Percentiles rank a stretch among this genome's conserved stretches.
These are phyloP conservation scores for Przewalskia tangutica DNA, from an alignment of 257 asterid species.

Conservation along the genomic window DNA sequence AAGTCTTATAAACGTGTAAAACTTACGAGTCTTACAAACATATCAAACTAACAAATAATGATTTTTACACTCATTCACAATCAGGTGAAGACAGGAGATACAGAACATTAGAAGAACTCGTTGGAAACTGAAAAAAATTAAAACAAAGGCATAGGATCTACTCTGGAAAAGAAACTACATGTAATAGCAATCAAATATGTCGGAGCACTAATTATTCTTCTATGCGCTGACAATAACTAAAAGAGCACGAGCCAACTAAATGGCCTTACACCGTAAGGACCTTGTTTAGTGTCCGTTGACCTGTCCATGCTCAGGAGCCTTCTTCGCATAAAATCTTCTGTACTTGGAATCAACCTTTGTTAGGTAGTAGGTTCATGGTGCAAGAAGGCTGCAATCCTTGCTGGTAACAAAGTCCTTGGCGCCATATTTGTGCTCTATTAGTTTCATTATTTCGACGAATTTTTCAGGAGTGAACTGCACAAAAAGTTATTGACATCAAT, in stretches of 20 bases:
- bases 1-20: too few relatives aligned
- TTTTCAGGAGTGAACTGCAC: constrained; percentile 75
- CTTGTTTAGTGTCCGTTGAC: constrained; percentile 59
- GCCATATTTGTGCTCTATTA: constrained; percentile 97
- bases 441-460: constrained; percentile 68
- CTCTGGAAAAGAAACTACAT: constrained; percentile 1
- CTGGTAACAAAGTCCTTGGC: constrained; percentile 69
- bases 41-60: too few relatives aligned
- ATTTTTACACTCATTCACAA: neutral
- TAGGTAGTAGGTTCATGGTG: constrained; percentile 79
- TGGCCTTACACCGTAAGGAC: neutral
- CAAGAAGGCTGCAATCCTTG: constrained; percentile 78
- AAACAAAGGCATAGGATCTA: neutral
- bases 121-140: neutral
- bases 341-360: constrained; percentile 89
- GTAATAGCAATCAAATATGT: neutral
- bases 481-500: neutral
- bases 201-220: constrained; percentile 15
- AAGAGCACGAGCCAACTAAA: constrained; percentile 13
- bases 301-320: constrained; percentile 44
- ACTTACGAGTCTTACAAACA: too few relatives aligned
- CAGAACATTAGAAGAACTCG: neutral
- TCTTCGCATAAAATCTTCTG: constrained; percentile 75
- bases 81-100: neutral
- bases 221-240: constrained; percentile 20